phyloP scores from a whole-genome alignment of 2,329 filamentous ascomycete genomes.

The Neophaeococcomyces mojaviensis region DNA sequence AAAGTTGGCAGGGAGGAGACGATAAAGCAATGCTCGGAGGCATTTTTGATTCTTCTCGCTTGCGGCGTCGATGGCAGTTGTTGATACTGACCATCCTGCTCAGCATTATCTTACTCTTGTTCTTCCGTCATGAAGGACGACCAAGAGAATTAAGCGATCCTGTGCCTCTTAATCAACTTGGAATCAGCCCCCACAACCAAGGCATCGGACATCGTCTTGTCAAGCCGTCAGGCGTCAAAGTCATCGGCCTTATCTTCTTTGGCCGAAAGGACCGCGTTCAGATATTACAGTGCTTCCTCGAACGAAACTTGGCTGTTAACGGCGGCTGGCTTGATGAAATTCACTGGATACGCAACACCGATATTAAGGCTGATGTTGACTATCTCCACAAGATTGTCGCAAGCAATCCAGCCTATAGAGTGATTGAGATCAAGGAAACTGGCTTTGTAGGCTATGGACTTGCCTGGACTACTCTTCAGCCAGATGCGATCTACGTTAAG shows the following conservation, averaged over 20 bases:
- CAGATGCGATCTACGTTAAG: slow-evolving; percentile 35
- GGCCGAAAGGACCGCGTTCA: slow-evolving; percentile 40
- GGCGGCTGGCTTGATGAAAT: slow-evolving; percentile 40
- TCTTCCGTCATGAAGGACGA: background rate
- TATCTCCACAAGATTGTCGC: slow-evolving; percentile 34
- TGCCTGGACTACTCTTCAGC: slow-evolving; percentile 20
- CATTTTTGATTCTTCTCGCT: background rate
- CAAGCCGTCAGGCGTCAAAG: slow-evolving; percentile 13
- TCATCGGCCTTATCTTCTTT: slow-evolving; percentile 42
- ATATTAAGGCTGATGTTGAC: slow-evolving; percentile 32
- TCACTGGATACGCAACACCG: slow-evolving; percentile 38
- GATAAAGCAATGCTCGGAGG: background rate
- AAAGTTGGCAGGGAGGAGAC: background rate
- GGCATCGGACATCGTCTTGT: background rate
- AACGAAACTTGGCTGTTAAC: slow-evolving; percentile 39
- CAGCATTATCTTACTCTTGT: slow-evolving; percentile 3
- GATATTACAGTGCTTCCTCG: slow-evolving; percentile 41
- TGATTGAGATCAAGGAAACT: slow-evolving; percentile 30
- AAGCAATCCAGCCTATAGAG: slow-evolving; percentile 32
- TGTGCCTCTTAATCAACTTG: background rate
- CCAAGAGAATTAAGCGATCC: background rate
- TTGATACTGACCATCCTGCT: background rate
- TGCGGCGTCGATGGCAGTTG: slow-evolving; percentile 6
- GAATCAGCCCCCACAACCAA: slow-evolving; percentile 1
- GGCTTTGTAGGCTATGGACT: slow-evolving; percentile 26